Base-by-base conservation (phyloP, 768 basidiomycete genomes). In the Rhizopogon rudus region DNA sequence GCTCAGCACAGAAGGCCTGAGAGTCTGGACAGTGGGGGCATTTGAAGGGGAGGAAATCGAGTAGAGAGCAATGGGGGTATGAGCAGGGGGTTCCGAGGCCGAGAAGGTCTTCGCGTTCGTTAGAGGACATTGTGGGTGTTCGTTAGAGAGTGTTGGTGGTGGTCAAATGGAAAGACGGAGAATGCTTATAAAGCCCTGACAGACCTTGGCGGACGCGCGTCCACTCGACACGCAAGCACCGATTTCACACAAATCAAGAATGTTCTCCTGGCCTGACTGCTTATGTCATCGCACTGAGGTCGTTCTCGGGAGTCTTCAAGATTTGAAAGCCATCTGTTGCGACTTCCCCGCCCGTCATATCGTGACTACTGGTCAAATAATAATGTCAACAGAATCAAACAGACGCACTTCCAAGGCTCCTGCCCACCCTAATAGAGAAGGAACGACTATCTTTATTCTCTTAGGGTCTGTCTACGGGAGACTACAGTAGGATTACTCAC, bases 11-110 rank as follows among this genome's bases (percentile, higher is more conserved):
- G 73, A 84, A 93, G 0, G 77, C 75, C 14, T 77, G 68, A 13
- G 76, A 65, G 17, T 17, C 46, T 20, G 46, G 46, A 67, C 91
- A 94, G 63, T 91, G 88, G 49, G 88, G 85, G 67, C 91, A 94
- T 70, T 86, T 88, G 77, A 93, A 88, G 0, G 91, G 91, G 10
- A 93, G 75, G 61, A 92, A 93, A 74, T 93, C 91, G 64, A 92
- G 79, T 58, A 88, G 78, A 29, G 77, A 69, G 71, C 91, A 93
- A 1, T 80, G 70, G 0, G 79, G 66, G 50, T 81, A 76, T 13
- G 86, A 82, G 70, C 91, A 93, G 62, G 89, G 86, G 55, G 81
- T 78, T 6, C 89, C 88, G 60, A 93, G 68, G 40, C 74, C 70
- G 56, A 93, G 79, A 9, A 93, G 73, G n/a, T 71, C 60, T 53